Evolutionary conservation across 257 asterid species (phyloP).

Genomic region (Misopates orontium): DNA sequence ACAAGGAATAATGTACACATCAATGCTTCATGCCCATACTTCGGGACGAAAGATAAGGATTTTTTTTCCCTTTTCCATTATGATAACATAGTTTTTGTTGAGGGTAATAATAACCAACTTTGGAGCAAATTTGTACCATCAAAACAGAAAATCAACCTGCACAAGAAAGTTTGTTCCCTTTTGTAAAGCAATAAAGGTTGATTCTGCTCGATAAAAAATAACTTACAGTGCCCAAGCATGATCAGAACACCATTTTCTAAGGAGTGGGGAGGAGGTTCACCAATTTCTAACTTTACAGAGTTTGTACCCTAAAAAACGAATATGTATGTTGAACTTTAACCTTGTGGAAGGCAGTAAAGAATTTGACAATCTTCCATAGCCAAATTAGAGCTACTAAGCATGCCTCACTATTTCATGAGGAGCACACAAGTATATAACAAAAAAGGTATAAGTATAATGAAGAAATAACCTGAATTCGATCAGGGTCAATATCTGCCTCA

Average conservation of each 20-base stretch:
- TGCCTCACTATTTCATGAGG: not conserved
- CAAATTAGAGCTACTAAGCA: not conserved
- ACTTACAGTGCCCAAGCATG: no score
- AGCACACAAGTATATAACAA: not conserved
- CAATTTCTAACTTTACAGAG: not conserved
- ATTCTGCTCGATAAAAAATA: not conserved
- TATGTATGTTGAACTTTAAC: not conserved
- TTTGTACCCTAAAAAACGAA: conserved; percentile 3
- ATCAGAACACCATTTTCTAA: not conserved
- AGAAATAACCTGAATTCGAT: conserved; percentile 79
- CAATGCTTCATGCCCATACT: no score
- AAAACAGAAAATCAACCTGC: not conserved
- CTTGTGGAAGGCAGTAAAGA: no score
- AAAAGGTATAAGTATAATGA: conserved; percentile 2
- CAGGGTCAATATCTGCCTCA: conserved; percentile 73
- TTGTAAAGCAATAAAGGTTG: conserved; percentile 3
- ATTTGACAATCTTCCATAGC: no score
- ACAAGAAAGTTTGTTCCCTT: not conserved
- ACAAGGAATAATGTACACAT: conserved; percentile 16
- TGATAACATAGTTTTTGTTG: no score
- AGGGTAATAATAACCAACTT: not conserved
- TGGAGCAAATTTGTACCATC: not conserved
- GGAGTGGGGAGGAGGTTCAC: not conserved
- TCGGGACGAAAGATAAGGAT: no score
- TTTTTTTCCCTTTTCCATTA: no score